phyloP scores from a whole-genome alignment of 305 asterid genomes.

The Andrographis paniculata region DNA sequence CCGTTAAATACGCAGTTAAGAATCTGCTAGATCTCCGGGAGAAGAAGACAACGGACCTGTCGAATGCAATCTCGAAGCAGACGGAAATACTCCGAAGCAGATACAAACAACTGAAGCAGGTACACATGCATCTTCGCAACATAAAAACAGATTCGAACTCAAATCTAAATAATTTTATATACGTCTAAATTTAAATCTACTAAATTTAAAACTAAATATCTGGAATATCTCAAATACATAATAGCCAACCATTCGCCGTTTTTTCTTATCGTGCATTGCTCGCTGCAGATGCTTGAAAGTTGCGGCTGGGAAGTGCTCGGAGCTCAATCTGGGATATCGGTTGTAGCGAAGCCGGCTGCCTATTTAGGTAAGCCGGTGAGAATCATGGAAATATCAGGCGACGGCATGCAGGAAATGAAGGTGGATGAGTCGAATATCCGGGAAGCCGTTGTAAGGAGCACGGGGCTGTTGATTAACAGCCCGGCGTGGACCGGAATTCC shows the following conservation, averaged over 20 bases:
- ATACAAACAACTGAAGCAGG: constrained; percentile 80
- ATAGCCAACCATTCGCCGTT: too few species aligned
- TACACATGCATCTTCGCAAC: too few species aligned
- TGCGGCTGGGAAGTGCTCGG: constrained; percentile 89
- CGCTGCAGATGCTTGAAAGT: constrained; percentile 50
- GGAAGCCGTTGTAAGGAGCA: constrained; percentile 63
- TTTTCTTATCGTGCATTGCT: background rate
- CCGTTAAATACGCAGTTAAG: constrained; percentile 67
- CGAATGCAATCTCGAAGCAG: constrained; percentile 56
- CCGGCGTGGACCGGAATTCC: constrained; percentile 87
- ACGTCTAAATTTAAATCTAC: too few species aligned
- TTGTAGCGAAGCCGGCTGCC: constrained; percentile 75
- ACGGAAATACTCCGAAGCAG: constrained; percentile 45
- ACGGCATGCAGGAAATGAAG: constrained; percentile 31
- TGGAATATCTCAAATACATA: too few species aligned
- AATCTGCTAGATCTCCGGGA: constrained; percentile 71
- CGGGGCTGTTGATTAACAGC: constrained; percentile 91
- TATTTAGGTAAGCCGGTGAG: constrained; percentile 61
- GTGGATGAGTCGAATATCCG: constrained; percentile 70
- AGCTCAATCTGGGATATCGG: constrained; percentile 69
- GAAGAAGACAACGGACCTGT: constrained; percentile 34
- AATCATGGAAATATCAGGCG: constrained; percentile 22
- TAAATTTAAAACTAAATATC: too few species aligned
- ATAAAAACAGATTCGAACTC: too few species aligned
- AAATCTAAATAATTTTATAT: too few species aligned